Conservation (phyloP, 2,329 filamentous ascomycete species). For the Thyridium curvatum region DNA sequence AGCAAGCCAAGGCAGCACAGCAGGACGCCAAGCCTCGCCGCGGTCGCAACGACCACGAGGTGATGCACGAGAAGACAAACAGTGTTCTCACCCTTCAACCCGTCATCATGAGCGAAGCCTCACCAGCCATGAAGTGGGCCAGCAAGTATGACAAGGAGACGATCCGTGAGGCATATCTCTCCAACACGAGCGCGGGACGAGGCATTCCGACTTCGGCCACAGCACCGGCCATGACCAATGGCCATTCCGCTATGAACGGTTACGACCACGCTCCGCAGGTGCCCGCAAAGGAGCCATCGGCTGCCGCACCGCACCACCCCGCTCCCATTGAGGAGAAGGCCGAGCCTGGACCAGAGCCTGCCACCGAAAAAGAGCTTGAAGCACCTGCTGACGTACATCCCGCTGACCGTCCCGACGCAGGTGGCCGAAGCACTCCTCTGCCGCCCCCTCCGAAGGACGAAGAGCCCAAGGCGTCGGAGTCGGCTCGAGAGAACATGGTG, state of each 20-base stretch:
- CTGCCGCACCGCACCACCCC: slow-evolving; percentile 8
- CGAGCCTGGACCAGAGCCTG: slow-evolving; percentile 15
- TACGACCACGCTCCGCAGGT: slow-evolving; percentile 29
- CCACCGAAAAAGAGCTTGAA: slow-evolving; percentile 31
- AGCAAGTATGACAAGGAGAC: slow-evolving; percentile 88
- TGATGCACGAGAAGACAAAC: slow-evolving; percentile 68
- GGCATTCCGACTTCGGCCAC: slow-evolving; percentile 43
- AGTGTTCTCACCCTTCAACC: slow-evolving; percentile 87
- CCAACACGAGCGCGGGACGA: slow-evolving; percentile 65
- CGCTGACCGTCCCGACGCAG: slow-evolving; percentile 14
- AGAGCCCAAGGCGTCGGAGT: slow-evolving; percentile 23
- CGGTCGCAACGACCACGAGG: slow-evolving; percentile 46
- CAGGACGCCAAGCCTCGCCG: slow-evolving; percentile 34
- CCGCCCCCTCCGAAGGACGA: slow-evolving; percentile 29
- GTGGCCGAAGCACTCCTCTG: slow-evolving; percentile 9
- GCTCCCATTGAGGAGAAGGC: slow-evolving; percentile 4
- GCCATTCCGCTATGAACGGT: slow-evolving; percentile 19
- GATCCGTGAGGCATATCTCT: slow-evolving; percentile 79
- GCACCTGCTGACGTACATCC: slow-evolving; percentile 26
- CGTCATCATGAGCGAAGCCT: slow-evolving; percentile 77
- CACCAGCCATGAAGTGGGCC: slow-evolving; percentile 94
- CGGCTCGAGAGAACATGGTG: slow-evolving; percentile 26
- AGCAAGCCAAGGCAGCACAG: slow-evolving; percentile 36
- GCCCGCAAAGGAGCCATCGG: slow-evolving; percentile 31
- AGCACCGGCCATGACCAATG: slow-evolving; percentile 20